These are phyloP conservation scores for Bipolaris victoriae DNA, from an alignment of 2,329 filamentous ascomycete genomes.

Conservation along the genomic window DNA sequence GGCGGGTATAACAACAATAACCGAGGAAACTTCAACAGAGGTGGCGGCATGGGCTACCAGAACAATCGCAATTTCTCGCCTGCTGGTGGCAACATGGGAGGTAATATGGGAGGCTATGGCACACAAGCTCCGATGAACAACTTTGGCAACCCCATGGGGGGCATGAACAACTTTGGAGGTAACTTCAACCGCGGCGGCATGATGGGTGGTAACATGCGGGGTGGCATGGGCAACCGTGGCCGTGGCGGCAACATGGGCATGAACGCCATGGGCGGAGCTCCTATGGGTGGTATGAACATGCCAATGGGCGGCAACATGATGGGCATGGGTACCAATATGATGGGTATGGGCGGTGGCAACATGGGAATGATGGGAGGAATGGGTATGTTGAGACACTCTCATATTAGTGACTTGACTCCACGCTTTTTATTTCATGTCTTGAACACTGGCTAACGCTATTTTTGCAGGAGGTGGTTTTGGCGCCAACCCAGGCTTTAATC, in stretches of 20 bases:
- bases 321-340: conserved; percentile 48
- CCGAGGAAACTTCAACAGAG: conserved; percentile 44
- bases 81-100: conserved; percentile 44
- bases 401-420: conserved; percentile 6
- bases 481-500: conserved; percentile 72
- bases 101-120: conserved; percentile 56
- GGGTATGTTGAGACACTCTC: conserved; percentile 31
- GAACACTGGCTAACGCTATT: conserved; percentile 16
- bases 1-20: conserved; percentile 52
- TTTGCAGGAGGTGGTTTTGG: conserved; percentile 61
- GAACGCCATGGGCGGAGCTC: conserved; percentile 44
- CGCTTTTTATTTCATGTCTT: neutral
- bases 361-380: conserved; percentile 47
- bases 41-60: conserved; percentile 42
- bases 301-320: conserved; percentile 48
- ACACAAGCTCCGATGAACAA: conserved; percentile 52
- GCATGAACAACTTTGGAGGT: conserved; percentile 48
- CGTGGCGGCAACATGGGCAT: conserved; percentile 48
- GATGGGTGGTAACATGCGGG: conserved; percentile 45
- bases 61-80: conserved; percentile 48
- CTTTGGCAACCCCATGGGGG: conserved; percentile 50
- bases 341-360: conserved; percentile 41
- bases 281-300: conserved; percentile 49
- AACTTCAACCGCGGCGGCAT: conserved; percentile 53
- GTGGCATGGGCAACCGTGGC: conserved; percentile 57